phyloP scores from a whole-genome alignment of 2,329 filamentous ascomycete genomes.

The Sporothrix euskadiensis region DNA sequence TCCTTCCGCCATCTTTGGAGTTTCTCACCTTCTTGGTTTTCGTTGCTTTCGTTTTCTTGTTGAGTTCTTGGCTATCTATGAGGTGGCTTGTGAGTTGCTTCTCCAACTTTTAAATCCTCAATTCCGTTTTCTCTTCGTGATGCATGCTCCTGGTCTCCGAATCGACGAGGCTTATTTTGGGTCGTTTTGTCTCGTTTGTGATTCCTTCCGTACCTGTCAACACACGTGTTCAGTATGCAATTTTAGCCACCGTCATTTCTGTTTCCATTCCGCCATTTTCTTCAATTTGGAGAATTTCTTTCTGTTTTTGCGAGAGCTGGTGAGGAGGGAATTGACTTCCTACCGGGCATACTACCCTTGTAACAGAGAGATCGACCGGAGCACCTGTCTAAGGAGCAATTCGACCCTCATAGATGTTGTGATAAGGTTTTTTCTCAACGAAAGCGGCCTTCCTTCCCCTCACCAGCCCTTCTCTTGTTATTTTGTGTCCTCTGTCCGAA shows the following conservation, averaged over 20 bases:
- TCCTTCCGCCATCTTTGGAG: background rate
- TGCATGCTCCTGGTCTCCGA: constrained; percentile 16
- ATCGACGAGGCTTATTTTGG: background rate
- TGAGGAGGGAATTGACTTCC: background rate
- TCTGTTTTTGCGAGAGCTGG: background rate
- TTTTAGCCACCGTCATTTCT: background rate
- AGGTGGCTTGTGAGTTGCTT: background rate
- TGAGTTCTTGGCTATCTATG: background rate
- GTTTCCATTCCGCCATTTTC: background rate
- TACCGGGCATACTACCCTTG: background rate
- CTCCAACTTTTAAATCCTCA: background rate
- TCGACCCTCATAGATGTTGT: background rate
- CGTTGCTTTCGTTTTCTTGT: background rate
- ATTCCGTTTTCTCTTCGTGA: constrained; percentile 25
- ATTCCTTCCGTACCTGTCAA: background rate
- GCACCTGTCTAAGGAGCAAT: background rate
- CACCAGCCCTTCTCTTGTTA: background rate
- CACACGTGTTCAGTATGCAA: background rate
- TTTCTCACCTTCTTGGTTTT: background rate
- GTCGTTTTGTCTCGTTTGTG: background rate
- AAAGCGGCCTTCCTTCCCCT: background rate
- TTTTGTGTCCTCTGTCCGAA: background rate
- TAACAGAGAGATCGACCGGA: background rate
- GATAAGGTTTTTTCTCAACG: background rate
- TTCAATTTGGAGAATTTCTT: background rate